Evolutionary conservation across 176 grass and related monocot genomes (phyloP).

Genomic region (Poa annua): DNA sequence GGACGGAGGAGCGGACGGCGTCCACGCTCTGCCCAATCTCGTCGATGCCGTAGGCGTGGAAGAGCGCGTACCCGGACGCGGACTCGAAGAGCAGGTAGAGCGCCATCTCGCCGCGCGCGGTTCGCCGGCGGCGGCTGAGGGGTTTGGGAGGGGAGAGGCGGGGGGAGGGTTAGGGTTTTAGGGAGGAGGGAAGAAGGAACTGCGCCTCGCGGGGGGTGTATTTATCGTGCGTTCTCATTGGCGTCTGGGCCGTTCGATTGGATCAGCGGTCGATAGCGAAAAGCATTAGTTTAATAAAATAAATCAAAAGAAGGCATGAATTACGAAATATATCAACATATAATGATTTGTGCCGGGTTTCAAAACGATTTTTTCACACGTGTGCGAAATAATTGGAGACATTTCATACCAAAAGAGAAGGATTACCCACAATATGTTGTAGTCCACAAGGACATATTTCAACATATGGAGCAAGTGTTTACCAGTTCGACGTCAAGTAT

Average conservation of each 20-base stretch:
- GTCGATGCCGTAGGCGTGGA: constrained; percentile 71
- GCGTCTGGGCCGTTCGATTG: not conserved
- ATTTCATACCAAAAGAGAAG: too few species aligned
- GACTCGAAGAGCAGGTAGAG: constrained; percentile 83
- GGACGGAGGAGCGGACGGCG: constrained; percentile 60
- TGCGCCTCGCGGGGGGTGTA: constrained; percentile 6
- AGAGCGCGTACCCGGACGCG: constrained; percentile 68
- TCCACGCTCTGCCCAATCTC: constrained; percentile 77
- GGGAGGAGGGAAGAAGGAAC: not conserved
- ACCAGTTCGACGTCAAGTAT: too few species aligned
- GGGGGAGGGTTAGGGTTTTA: constrained; percentile 26
- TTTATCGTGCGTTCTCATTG: not conserved
- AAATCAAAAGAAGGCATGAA: too few species aligned
- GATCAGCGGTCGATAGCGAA: not conserved
- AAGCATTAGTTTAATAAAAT: not conserved
- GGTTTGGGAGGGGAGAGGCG: not conserved
- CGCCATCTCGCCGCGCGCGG: constrained; percentile 53
- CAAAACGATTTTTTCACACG: too few species aligned
- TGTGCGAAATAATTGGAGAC: too few species aligned
- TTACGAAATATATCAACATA: too few species aligned
- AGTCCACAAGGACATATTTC: too few species aligned
- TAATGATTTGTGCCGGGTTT: too few species aligned
- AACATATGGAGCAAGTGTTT: too few species aligned
- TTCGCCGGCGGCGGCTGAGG: constrained; percentile 31
- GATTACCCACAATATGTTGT: too few species aligned